A percentile compares a stretch with the other conserved stretches of the same genome.
Conservation (phyloP, 2,329 filamentous ascomycete genomes). For the Lachnellula suecica region DNA sequence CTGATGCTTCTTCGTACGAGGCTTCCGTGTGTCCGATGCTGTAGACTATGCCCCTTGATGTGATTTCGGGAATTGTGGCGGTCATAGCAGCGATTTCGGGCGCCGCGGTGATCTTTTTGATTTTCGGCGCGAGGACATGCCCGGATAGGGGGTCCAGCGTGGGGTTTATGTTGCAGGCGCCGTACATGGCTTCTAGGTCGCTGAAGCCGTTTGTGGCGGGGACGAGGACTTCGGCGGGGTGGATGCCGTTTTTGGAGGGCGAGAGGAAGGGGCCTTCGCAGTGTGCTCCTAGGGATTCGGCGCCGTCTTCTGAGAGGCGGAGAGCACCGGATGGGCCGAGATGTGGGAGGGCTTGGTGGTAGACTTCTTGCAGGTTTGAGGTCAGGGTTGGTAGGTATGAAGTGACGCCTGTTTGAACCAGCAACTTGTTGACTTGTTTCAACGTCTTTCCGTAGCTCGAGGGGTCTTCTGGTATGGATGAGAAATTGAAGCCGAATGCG, state of each 20-base stretch:
- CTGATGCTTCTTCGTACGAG: slow-evolving; percentile 77
- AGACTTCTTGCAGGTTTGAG: slow-evolving; percentile 77
- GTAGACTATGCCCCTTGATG: slow-evolving; percentile 66
- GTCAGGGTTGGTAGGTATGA: slow-evolving; percentile 85
- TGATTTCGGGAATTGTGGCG: slow-evolving; percentile 65
- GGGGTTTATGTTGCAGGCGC: slow-evolving; percentile 60
- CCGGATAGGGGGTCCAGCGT: slow-evolving; percentile 36
- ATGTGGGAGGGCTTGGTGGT: slow-evolving; percentile 76
- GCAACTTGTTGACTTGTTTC: slow-evolving; percentile 64
- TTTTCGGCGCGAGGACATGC: slow-evolving; percentile 31
- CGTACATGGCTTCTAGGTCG: slow-evolving; percentile 73
- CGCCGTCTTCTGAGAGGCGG: slow-evolving; percentile 65
- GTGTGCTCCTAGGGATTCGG: slow-evolving; percentile 86
- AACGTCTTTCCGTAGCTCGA: slow-evolving; percentile 72
- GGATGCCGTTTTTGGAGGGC: slow-evolving; percentile 81
- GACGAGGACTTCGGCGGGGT: slow-evolving; percentile 71
- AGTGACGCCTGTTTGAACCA: slow-evolving; percentile 81
- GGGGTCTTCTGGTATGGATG: slow-evolving; percentile 67
- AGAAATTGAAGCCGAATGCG: slow-evolving; percentile 91
- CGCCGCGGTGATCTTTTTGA: slow-evolving; percentile 84
- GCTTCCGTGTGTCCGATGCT: slow-evolving; percentile 87
- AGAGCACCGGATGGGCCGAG: slow-evolving; percentile 68
- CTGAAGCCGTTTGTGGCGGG: slow-evolving; percentile 58
- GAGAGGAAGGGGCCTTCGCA: slow-evolving; percentile 88
- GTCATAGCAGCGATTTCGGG: slow-evolving; percentile 76